Percentiles rank a stretch among this genome's conserved stretches.
These are phyloP conservation scores for Chlamydomonas asymmetrica DNA, from an alignment of 139 green algal species.

Conservation along the genomic window DNA sequence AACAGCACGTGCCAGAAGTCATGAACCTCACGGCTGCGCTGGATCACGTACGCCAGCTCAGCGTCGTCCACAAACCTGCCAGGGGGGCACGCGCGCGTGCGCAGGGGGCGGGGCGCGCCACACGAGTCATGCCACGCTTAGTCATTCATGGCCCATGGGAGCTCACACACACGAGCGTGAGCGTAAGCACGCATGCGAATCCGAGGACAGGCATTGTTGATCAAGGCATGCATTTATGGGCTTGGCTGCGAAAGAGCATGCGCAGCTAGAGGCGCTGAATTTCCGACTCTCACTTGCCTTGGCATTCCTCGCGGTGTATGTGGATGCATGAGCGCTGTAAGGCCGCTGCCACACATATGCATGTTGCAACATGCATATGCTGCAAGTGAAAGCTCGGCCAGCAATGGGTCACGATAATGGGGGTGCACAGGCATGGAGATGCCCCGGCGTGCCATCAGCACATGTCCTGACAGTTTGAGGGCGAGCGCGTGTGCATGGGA, in stretches of 20 bases:
- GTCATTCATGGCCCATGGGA: not conserved
- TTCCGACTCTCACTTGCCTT: too few relatives aligned
- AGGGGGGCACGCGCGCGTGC: not conserved
- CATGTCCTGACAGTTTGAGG: not conserved
- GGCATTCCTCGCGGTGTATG: not conserved
- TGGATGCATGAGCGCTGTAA: not conserved
- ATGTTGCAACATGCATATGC: not conserved
- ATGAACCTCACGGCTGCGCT: slow-evolving; percentile 83
- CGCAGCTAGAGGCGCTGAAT: too few relatives aligned
- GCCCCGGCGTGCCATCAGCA: not conserved
- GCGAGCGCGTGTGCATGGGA: not conserved
- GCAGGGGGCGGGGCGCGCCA: not conserved
- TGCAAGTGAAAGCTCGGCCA: not conserved
- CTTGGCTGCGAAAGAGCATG: too few relatives aligned
- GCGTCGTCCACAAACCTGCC: slow-evolving; percentile 89
- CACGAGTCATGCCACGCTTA: not conserved
- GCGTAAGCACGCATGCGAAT: not conserved
- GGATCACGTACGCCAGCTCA: slow-evolving; percentile 90
- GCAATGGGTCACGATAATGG: too few relatives aligned
- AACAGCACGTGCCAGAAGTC: slow-evolving; percentile 98
- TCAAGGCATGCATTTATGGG: not conserved
- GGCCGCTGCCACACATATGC: not conserved
- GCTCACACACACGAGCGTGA: not conserved
- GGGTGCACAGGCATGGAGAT: not conserved
- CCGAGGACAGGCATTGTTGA: not conserved